Base-by-base conservation (phyloP, 2,329 filamentous ascomycete genomes). In the Pseudocercospora ulei region DNA sequence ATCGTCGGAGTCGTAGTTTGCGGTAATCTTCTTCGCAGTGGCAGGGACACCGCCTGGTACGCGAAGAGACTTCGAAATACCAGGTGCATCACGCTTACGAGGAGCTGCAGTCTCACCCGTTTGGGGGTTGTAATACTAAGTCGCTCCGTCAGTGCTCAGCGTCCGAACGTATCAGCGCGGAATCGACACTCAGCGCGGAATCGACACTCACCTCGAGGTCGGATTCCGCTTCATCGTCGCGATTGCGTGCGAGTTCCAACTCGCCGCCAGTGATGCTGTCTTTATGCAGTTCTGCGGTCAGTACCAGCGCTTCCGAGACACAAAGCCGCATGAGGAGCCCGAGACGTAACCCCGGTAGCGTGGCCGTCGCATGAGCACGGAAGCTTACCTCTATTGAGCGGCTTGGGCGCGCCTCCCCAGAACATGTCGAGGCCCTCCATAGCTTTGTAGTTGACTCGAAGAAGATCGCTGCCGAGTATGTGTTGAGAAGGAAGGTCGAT, bases 401-500 rank as follows among this genome's bases (percentile, higher is more conserved):
- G 46, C 14, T 36, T 20, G 16, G 43, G 43, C 7, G 46, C 43
- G 16, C 46, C 43, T 24, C 46, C 46, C 46, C 46, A 48, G 35
- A 48, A 48, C 37, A 48, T 40, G 13, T 39, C 40, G 13, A 43
- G 37, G 9, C 30, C 30, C 18, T 36, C 31, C 39, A 45, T 39
- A 34, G 19, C 34, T 8, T 16, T n/a, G 3, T 20, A 35, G 13
- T 25, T 7, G 25, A 16, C 7, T 28, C 12, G 4, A 76, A 66
- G 60, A 84, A 96, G 6, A 90, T 98, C 78, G 88, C 88, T 30
- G 77, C 80, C 8, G 87, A 95, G 68, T 94, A 96, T 48, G 93
- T 70, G 27, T 88, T 86, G 26, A 98, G 73, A 61, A 93, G 81
- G n/a, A n/a, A n/a, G n/a, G n/a, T n/a, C n/a, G n/a, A n/a, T n/a